phyloP scores from a whole-genome alignment of 495 filamentous ascomycete species.

The Trichocladium uniseriatum region DNA sequence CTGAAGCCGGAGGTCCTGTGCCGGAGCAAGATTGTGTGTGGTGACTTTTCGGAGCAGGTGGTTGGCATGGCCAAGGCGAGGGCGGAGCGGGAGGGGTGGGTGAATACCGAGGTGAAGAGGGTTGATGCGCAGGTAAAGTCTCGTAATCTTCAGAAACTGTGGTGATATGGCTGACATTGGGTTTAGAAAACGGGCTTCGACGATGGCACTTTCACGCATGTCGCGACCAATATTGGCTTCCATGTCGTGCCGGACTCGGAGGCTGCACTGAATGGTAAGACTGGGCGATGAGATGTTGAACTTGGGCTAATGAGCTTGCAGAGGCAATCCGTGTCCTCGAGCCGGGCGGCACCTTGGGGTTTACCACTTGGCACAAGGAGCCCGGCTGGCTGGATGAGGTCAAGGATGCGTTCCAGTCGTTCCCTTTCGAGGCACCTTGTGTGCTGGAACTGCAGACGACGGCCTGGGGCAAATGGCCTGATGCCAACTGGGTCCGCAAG shows the following conservation, averaged over 20 bases:
- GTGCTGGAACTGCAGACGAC: conserved; percentile 24
- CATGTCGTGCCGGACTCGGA: conserved; percentile 35
- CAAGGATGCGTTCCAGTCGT: conserved; percentile 23
- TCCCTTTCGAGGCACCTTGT: conserved; percentile 33
- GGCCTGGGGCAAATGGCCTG: conserved; percentile 25
- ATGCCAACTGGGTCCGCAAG: conserved; percentile 29
- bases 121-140: conserved; percentile 32
- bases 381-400: conserved; percentile 26
- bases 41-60: conserved; percentile 27
- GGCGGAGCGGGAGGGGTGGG: conserved; percentile 24
- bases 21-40: conserved; percentile 32
- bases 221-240: conserved; percentile 35
- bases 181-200: conserved; percentile 25
- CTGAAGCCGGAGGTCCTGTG: conserved; percentile 22
- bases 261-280: conserved; percentile 30
- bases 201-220: conserved; percentile 28
- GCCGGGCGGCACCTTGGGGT: conserved; percentile 31
- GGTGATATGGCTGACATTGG: not conserved
- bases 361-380: conserved; percentile 30
- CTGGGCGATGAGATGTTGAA: not conserved
- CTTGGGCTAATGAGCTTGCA: conserved; percentile 10
- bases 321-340: conserved; percentile 32
- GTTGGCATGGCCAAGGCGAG: conserved; percentile 24
- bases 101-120: conserved; percentile 22
- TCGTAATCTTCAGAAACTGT: not conserved